Evolutionary conservation across 2,329 filamentous ascomycete species (phyloP), one percentile per base, ranked within the genome.

Genomic region (Penicillium thymicola): DNA sequence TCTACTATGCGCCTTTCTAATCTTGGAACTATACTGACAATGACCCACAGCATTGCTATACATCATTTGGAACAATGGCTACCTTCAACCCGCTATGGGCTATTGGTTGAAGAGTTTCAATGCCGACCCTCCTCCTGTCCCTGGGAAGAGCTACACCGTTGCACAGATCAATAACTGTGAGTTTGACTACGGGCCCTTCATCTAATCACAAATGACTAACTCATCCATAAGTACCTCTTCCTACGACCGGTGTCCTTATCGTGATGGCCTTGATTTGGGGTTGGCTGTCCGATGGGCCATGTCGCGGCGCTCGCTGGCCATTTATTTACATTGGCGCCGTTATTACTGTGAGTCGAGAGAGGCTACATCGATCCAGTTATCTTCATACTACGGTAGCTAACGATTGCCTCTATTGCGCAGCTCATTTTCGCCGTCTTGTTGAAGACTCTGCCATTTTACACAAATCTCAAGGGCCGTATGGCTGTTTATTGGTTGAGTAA

Each of bases 51-150:
- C 73, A 4, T 41, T 72, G 11, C 48, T 71, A 2, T 76, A 76
- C 53, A 62, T 76, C 5, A 46, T 76, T 10, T 76, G 74, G 74
- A 76, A 76, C 51, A 76, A 76, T 34, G 73, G 70, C 18, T 18
- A 25, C 3, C 55, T 64, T 1, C 74, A 76, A 47, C 41, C 61
- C 0, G 74, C 68, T 7, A 77, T 77, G 73, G 75, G 74, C 1
- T 76, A 75, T 59, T 78, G 75, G 73, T 62, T 78, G 37, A 77
- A 77, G 56, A 74, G 71, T 53, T 77, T 76, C 60, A 72, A 75
- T 34, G 58, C 62, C 6, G 65, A 64, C 2, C 70, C 72, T 10
- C 43, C 68, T 32, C 74, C 75, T 4, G 67, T 77, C 1, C 74
- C 74, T 0, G 75, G 74, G 2, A 66, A 54, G 1, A 52, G 60